Evolutionary conservation across 2,329 filamentous ascomycete species (phyloP), one percentile per base, ranked within the genome.

Genomic region (Cladosporium sp.): DNA sequence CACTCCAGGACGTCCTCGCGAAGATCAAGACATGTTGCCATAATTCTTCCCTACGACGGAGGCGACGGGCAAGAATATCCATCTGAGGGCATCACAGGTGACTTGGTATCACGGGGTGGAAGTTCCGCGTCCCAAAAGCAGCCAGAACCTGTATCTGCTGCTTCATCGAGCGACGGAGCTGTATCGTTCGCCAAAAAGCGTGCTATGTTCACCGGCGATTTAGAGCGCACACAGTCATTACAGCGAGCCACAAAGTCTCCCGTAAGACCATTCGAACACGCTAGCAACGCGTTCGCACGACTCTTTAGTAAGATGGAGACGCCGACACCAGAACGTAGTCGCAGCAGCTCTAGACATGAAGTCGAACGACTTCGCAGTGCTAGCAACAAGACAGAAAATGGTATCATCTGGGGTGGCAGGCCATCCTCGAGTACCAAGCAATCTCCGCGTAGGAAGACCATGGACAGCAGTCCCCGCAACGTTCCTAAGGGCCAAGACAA

Each of bases 231-330:
- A 17, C 62, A 63, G 37, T 66, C 64, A 15, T 60, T 72, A 44
- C 68, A 70, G 45, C 65, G 65, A 37, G 59, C 62, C 39, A 65
- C 64, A 47, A 71, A 69, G 56, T 65, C 64, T 60, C 68, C 71
- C 28, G 71, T 73, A 13, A 65, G 71, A 49, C 63, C 71, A 17
- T 73, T 73, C 59, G 71, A 73, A 54, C 71, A 71, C 57, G 71
- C 71, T 64, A 72, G 68, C 55, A 71, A 68, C 50, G 71, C 70
- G 50, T 72, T 73, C 62, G 71, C 70, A 7, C 66, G 67, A 56
- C 64, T 73, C 8, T 73, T 73, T 62, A 68, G 67, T 58, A 66
- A 66, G 48, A 65, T 67, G 40, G 63, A 67, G 48, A 19, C 54
- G 6, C 22, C 25, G 24, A 20, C 52, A 37, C 44, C 51, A 13